Evolutionary conservation across 2,329 filamentous ascomycete species (phyloP), one percentile per base, ranked within the genome.

Genomic region (Penicillium thymicola): DNA sequence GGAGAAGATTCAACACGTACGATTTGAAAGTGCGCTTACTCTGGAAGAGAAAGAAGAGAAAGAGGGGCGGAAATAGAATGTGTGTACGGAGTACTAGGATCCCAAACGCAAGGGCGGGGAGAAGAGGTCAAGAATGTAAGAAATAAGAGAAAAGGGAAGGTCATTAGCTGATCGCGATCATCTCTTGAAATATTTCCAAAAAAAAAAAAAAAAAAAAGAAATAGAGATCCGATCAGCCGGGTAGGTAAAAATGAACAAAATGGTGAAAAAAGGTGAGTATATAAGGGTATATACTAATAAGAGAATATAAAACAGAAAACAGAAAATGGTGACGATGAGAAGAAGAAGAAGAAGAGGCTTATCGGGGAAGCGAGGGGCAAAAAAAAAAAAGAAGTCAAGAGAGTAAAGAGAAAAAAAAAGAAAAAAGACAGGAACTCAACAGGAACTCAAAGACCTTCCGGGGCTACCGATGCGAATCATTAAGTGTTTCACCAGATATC

Each of bases 291-390:
- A 46, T 10, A 46, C 18, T 34, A 34, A 16, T 34, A 6, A n/a
- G 13, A 27, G 5, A n/a, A 40, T 51, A 43, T 34, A 51, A 43
- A 55, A 55, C 51, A 55, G 28, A 48, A 49, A 49, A 43, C n/a
- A 48, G 45, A 53, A 52, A 59, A 52, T 66, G 64, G 65, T 67
- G 66, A 67, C 65, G 66, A 68, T 51, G 59, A 67, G 63, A 64
- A 37, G 27, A 8, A 40, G 36, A 38, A 21, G 21, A 8, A 40
- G 36, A 38, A 59, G 65, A 67, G 67, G 67, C 69, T 72, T 68
- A 70, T 72, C 69, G 67, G 68, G 23, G 41, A 70, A 72, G 65
- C 66, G 61, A 63, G 63, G 62, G 63, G 62, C 57, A 64, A 51
- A 50, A 30, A 36, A 48, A 34, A 36, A n/a, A 6, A 10, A 27